Base-by-base conservation (phyloP, 768 basidiomycete genomes). In the Tricholoma matsutake region DNA sequence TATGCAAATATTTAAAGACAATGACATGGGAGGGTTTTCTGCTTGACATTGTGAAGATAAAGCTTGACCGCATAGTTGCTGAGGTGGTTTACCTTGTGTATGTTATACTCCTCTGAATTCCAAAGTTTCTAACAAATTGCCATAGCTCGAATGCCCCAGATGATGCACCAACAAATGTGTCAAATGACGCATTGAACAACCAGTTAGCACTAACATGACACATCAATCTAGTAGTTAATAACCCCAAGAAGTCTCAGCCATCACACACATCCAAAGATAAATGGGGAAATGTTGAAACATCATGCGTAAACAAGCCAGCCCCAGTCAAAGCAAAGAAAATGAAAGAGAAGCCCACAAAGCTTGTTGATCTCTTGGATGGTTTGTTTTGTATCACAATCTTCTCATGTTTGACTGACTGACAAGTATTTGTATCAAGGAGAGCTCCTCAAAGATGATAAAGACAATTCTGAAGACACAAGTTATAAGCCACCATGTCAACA, bases 1-100 rank as follows among this genome's bases (percentile, higher is more conserved):
- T 62, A 8, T 52, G 45, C 22, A n/a, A 13, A 37, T 62, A 58
- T 43, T 43, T 62, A 14, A 25, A 14, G 10, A 34, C 37, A 11
- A 47, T 61, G 37, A 49, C 51, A 22, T 61, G 61, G 60, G 45
- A 55, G n/a, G 49, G 54, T 10, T 47, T 53, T 32, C 61, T 37
- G 18, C 34, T 61, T 20, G 61, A 61, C 31, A 8, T 61, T n/a
- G 61, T 61, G 9, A 54, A 61, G 45, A 52, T 61, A 16, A 61
- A 57, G 32, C 61, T 61, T 11, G 49, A 61, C 20, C 56, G 47
- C 8, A 20, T 61, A 3, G 20, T 34, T 25, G 35, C 28, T 34
- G 61, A 61, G 35, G 20, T 61, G 14, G 20, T 43, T 6, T 35
- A 56, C 37, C 29, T 61, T 62, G 31, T 52, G 60, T 61, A 41